phyloP scores from a whole-genome alignment of 495 filamentous ascomycete genomes.

The Aspergillus ellipticus region DNA sequence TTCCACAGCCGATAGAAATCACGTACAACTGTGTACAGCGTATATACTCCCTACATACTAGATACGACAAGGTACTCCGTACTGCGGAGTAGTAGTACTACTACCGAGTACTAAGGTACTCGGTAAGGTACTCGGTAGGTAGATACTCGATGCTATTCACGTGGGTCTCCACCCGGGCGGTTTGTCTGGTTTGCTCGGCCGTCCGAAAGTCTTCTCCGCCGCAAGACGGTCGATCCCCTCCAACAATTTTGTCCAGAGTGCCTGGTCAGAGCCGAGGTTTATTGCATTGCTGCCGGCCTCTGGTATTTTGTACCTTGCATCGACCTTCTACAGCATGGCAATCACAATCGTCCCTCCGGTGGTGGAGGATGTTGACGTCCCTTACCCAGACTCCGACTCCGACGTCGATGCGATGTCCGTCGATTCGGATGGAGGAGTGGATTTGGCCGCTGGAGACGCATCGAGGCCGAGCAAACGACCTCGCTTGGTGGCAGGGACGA shows the following conservation, averaged over 20 bases:
- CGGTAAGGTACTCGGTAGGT: too few species aligned
- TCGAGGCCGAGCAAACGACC: constrained; percentile 41
- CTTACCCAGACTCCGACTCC: constrained; percentile 28
- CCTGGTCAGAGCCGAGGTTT: background rate
- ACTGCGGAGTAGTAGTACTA: too few species aligned
- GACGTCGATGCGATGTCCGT: constrained; percentile 45
- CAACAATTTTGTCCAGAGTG: background rate
- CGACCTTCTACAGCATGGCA: constrained; percentile 53
- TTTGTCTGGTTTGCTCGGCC: constrained; percentile 22
- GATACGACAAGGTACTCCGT: too few species aligned
- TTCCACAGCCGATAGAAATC: too few species aligned
- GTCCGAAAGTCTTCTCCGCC: constrained; percentile 13
- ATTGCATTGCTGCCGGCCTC: background rate
- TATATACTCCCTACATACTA: too few species aligned
- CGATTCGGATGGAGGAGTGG: constrained; percentile 61
- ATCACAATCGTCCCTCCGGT: constrained; percentile 75
- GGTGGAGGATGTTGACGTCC: constrained; percentile 31
- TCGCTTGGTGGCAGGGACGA: constrained; percentile 26
- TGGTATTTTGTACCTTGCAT: background rate
- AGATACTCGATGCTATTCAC: background rate
- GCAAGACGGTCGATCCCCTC: background rate
- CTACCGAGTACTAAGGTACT: too few species aligned
- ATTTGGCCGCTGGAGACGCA: constrained; percentile 38
- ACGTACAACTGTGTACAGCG: too few species aligned
- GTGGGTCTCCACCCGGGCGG: constrained; percentile 10